Evolutionary conservation across 1,139 yeast genomes (phyloP), one percentile per base, ranked within the genome.

Genomic region (Maudiozyma humilis): DNA sequence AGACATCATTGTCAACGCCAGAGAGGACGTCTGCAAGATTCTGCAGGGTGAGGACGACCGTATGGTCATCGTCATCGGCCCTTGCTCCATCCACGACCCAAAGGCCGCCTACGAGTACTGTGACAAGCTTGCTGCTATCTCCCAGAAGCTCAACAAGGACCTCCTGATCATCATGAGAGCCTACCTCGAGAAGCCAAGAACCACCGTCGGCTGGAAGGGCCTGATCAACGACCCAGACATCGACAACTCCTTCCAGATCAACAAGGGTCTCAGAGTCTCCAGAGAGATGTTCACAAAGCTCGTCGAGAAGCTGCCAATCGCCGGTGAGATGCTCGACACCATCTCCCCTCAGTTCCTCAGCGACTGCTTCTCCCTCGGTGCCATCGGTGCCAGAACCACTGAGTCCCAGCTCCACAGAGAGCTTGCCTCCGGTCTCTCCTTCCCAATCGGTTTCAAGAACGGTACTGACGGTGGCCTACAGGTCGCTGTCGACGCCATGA

Each of bases 201-300:
- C 98, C 51, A 91, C 97, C 29, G 97, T 91, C 44, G 98, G 98
- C 52, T 91, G 98, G 98, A 91, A 91, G 71, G 98, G 98, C 52
- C 73, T 91, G 61, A 88, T 91, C 64, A 91, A 91, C 65, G 98
- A 91, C 66, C 98, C 98, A 36, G 95, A 88, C 62, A 79, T 89
- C 51, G 89, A 91, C 69, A 83, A 86, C 59, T 74, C 95, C 42
- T 91, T 83, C 77, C 85, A 89, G 65, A 91, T 91, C 66, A 91
- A 91, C 76, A 87, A 89, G 69, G 98, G 98, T 58, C 73, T 91
- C 57, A 78, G 88, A 60, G 78, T 86, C 41, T 78, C 96, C 13
- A 79, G 98, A 69, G 78, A 84, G 62, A 75, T 91, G 63, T 91
- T 85, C 67, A 79, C 79, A 42, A 88, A 88, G 51, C 75, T 91